Percentiles rank a stretch among this genome's conserved stretches.
Evolutionary conservation across 345 rosid species (phyloP).

Genomic region (Barbarea vulgaris): DNA sequence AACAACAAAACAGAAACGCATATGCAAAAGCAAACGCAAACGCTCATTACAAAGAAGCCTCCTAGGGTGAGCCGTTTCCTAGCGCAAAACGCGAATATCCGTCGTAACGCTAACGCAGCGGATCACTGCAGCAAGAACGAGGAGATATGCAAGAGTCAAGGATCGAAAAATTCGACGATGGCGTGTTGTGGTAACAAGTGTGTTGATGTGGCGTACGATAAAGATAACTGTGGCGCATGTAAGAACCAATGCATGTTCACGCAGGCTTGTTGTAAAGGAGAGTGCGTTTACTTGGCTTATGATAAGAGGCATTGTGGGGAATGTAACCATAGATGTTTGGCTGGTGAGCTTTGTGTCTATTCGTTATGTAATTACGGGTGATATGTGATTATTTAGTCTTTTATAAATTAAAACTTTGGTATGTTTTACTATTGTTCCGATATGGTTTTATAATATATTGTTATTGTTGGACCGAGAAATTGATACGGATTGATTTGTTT

Average conservation of each 20-base stretch:
- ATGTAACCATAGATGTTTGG: slow-evolving; percentile 60
- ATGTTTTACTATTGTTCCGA: neutral
- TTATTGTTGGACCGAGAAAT: neutral
- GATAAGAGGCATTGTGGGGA: slow-evolving; percentile 77
- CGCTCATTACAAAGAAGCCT: slow-evolving; percentile 7
- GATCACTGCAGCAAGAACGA: slow-evolving; percentile 62
- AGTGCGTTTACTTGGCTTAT: slow-evolving; percentile 52
- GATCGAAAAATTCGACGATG: slow-evolving; percentile 37
- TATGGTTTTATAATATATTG: slow-evolving; percentile 1
- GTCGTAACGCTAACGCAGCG: slow-evolving; percentile 51
- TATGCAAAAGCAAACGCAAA: slow-evolving; percentile 6
- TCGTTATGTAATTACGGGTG: slow-evolving; percentile 71
- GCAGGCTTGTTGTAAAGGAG: slow-evolving; percentile 64
- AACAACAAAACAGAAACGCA: slow-evolving; percentile 24
- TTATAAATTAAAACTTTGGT: slow-evolving; percentile 13
- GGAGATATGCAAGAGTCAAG: slow-evolving; percentile 43
- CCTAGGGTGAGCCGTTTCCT: slow-evolving; percentile 61
- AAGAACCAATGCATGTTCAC: slow-evolving; percentile 61
- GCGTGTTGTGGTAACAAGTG: slow-evolving; percentile 84
- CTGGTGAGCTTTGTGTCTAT: slow-evolving; percentile 52
- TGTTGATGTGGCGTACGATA: slow-evolving; percentile 46
- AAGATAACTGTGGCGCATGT: slow-evolving; percentile 72
- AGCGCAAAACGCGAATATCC: slow-evolving; percentile 26
- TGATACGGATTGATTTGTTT: neutral
- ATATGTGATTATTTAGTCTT: slow-evolving; percentile 15